phyloP scores from a whole-genome alignment of 2,329 filamentous ascomycete genomes.

The Microascus cirrosus region DNA sequence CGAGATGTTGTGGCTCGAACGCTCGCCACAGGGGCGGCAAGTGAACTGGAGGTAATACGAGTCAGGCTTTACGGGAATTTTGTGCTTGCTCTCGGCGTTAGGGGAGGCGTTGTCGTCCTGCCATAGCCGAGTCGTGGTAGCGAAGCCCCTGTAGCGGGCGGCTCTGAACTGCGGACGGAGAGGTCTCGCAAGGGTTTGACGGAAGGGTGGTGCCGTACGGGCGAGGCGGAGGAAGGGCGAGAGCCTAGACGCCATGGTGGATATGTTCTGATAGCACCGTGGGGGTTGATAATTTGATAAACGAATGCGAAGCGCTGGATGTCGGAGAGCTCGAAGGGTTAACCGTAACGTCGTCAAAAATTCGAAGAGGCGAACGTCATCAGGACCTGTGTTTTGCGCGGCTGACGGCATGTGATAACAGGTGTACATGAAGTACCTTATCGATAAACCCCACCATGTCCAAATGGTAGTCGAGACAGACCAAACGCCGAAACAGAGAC shows the following conservation, averaged over 20 bases:
- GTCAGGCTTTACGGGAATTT: constrained; percentile 34
- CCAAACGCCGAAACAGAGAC: neutral
- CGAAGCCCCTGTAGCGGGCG: neutral
- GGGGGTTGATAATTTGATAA: neutral
- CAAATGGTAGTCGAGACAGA: neutral
- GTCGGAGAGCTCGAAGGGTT: neutral
- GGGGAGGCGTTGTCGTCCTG: neutral
- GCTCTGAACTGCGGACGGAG: neutral
- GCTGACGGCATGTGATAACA: neutral
- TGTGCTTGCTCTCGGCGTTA: constrained; percentile 16
- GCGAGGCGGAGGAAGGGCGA: constrained; percentile 3
- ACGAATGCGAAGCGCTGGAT: neutral
- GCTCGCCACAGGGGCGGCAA: constrained; percentile 70
- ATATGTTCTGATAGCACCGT: neutral
- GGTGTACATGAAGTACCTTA: neutral
- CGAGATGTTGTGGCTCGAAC: constrained; percentile 75
- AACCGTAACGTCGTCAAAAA: neutral
- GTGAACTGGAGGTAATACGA: constrained; percentile 87
- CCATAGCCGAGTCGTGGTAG: neutral
- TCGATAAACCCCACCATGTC: constrained; percentile 4
- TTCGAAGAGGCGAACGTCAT: neutral
- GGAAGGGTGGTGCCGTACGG: neutral
- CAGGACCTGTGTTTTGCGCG: neutral
- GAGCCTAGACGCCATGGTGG: constrained; percentile 4
- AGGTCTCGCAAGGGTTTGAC: neutral